phyloP scores from a whole-genome alignment of 2,329 filamentous ascomycete species.

The Piedraia hortae region DNA sequence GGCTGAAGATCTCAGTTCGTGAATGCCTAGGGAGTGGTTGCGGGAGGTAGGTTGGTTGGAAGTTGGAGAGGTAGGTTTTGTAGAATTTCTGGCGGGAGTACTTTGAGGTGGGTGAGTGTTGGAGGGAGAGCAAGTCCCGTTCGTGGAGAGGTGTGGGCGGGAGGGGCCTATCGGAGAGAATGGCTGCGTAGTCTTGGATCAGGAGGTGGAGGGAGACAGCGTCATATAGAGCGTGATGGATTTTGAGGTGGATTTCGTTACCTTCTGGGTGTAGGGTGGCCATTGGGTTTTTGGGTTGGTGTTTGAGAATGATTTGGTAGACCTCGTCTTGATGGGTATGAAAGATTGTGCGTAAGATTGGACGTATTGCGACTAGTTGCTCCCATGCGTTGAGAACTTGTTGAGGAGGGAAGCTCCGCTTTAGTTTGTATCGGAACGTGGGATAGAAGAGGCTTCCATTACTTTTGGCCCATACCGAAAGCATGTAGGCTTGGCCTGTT shows the following conservation, averaged over 20 bases:
- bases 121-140: conserved; percentile 16
- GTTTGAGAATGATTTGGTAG: conserved; percentile 32
- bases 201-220: conserved; percentile 47
- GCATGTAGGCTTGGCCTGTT: conserved; percentile 56
- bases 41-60: conserved; percentile 4
- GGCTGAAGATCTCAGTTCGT: conserved; percentile 21
- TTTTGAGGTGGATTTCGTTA: conserved; percentile 16
- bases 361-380: conserved; percentile 24
- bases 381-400: conserved; percentile 33
- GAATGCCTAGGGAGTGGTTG: conserved; percentile 3
- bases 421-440: conserved; percentile 34
- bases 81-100: conserved; percentile 20
- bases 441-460: conserved; percentile 43
- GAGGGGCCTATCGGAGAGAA: conserved; percentile 12
- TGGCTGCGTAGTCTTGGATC: conserved; percentile 22
- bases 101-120: conserved; percentile 2
- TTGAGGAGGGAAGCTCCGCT: conserved; percentile 13
- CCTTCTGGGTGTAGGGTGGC: conserved; percentile 1
- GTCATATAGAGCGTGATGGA: conserved; percentile 79
- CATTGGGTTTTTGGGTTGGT: conserved; percentile 1
- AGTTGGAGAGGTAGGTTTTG: conserved; percentile 19
- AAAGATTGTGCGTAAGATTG: conserved; percentile 44
- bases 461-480: conserved; percentile 46
- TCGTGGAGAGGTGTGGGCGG: conserved; percentile 9
- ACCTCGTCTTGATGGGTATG: conserved; percentile 23